phyloP scores from a whole-genome alignment of 2,329 filamentous ascomycete genomes.

The Cytospora mali region DNA sequence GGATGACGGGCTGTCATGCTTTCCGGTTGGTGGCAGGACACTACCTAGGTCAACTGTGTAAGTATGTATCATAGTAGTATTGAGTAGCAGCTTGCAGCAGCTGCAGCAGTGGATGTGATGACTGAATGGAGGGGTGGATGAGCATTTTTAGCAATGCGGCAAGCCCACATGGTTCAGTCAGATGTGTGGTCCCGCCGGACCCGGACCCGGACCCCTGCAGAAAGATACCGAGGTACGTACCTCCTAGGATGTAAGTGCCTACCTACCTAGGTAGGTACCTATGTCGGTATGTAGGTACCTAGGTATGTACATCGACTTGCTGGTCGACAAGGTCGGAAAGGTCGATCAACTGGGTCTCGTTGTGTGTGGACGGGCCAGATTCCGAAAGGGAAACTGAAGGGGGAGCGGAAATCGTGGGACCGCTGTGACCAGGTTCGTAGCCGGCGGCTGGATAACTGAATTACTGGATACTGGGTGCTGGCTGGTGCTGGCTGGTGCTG shows the following conservation, averaged over 20 bases:
- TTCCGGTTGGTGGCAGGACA: too few relatives aligned
- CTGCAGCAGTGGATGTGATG: not conserved
- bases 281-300: not conserved
- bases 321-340: too few relatives aligned
- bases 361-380: not conserved
- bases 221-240: not conserved
- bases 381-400: too few relatives aligned
- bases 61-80: too few relatives aligned
- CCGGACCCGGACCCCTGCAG: not conserved
- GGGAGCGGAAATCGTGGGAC: not conserved
- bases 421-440: too few relatives aligned
- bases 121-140: conserved; percentile 4
- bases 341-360: not conserved
- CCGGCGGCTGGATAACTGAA: too few relatives aligned
- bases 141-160: conserved; percentile 18
- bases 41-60: too few relatives aligned
- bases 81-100: not conserved
- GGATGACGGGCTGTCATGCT: too few relatives aligned
- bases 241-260: not conserved
- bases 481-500: too few relatives aligned
- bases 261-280: not conserved
- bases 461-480: too few relatives aligned
- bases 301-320: not conserved
- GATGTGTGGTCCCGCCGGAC: not conserved
- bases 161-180: conserved; percentile 15